Base-by-base conservation (phyloP, 1,284 basidiomycete genomes). In the Phellinidium pouzarii region DNA sequence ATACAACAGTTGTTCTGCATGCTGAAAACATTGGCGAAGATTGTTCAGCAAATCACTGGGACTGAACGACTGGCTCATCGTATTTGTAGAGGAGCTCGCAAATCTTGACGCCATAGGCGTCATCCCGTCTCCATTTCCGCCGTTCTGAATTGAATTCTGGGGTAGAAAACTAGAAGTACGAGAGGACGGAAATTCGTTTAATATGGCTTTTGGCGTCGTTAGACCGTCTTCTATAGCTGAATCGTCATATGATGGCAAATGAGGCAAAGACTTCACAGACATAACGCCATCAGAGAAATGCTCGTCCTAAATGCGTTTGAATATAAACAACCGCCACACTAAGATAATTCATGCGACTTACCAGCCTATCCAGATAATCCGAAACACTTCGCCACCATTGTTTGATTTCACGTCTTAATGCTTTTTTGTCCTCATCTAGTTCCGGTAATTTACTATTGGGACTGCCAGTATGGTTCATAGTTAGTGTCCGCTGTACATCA, bases 311-410 rank as follows among this genome's bases (percentile, higher is more conserved):
- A 53, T 8, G 50, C n/a, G 55, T 26, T 34, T 40, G 52, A 44
- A 49, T 37, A 51, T 23, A 44, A 50, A 19, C 14, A 29, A 34
- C 4, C 14, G 4, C 5, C 8, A 36, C 22, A 38, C 20, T 45
- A 26, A 43, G 3, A 14, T 12, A 31, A 12, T 8, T 40, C 12
- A 45, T 41, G 4, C 23, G 34, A 67, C 79, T 44, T 57, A 82
- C 82, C 55, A 87, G 65, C 58, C 72, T 70, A 59, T 82, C 79
- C 57, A 87, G 69, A 62, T 80, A 74, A 52, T 79, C 77, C 0
- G 76, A 70, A 12, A 86, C 65, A 12, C 73, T 72, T 60, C 80
- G 77, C 82, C 82, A 87, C 79, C 81, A 86, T 29, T 59, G 60
- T 61, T 71, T 75, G 51, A 87, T 85, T 63, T 87, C 80, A 46